phyloP scores from a whole-genome alignment of 768 basidiomycete species.

The Lyophyllum atratum region DNA sequence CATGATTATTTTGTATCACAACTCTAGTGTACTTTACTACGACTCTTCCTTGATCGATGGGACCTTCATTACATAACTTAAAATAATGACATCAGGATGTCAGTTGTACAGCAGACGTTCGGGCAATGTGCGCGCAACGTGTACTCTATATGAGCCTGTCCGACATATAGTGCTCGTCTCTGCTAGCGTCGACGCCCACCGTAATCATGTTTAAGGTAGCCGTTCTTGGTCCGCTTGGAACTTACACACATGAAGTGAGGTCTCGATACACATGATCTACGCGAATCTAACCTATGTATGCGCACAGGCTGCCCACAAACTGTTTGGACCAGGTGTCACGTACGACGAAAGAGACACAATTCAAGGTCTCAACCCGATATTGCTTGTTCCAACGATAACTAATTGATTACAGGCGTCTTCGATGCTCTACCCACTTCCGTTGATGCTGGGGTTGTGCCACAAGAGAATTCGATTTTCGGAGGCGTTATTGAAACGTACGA shows the following conservation, averaged over 20 bases:
- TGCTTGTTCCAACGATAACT: not conserved
- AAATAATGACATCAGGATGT: not conserved
- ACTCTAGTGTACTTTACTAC: not conserved
- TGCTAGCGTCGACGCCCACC: not conserved
- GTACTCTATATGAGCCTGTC: not conserved
- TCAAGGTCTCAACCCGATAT: constrained; percentile 21
- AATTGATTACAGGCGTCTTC: constrained; percentile 53
- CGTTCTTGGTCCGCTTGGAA: constrained; percentile 69
- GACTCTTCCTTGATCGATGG: not conserved
- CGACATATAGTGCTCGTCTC: not conserved
- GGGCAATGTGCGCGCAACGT: not conserved
- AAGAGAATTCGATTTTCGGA: constrained; percentile 80
- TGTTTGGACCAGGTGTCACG: constrained; percentile 31
- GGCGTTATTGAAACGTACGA: constrained; percentile 77
- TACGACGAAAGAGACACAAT: constrained; percentile 39
- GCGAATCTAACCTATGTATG: not conserved
- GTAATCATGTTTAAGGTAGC: constrained; percentile 38
- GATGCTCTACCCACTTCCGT: constrained; percentile 43
- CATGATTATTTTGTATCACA: constrained; percentile 13
- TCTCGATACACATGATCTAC: not conserved
- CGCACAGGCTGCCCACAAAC: constrained; percentile 43
- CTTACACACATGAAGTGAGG: constrained; percentile 62
- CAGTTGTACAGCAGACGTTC: not conserved
- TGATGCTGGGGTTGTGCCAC: constrained; percentile 68
- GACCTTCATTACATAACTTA: not conserved